Evolutionary conservation across 768 basidiomycete genomes (phyloP), one percentile per base, ranked within the genome.

Genomic region (Termitomyces sp.): DNA sequence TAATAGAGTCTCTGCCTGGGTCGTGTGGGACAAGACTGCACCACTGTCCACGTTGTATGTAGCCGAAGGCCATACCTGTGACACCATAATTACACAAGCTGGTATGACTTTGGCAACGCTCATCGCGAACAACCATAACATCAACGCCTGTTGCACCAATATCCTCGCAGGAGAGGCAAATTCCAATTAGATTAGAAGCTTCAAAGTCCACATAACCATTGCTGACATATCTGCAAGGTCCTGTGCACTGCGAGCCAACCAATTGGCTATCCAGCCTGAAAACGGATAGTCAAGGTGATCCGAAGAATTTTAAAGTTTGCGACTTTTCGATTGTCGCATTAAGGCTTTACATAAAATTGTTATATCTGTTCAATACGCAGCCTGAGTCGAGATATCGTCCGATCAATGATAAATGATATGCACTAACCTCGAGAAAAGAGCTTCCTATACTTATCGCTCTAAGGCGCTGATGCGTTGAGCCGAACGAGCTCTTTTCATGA

Each of bases 71-170:
- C 80, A 89, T 66, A 77, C 71, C 36, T 90, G 89, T 71, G 62
- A 54, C 1, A 56, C 50, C 26, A 79, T 89, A 56, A 70, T 78
- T 3, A 51, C 59, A 0, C 67, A 58, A 23, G 76, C 78, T 58
- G 74, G 72, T 30, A 80, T 86, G 59, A 65, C 77, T 50, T 61
- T 75, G 62, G 74, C 63, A 41, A 79, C 79, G 20, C 73, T 91
- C 26, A 67, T 76, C 60, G 66, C 74, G 33, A 88, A 89, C 75
- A 90, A 89, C 74, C 87, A 83, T 4, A 85, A 89, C 66, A 69
- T 89, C 57, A 72, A 84, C 69, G 57, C 62, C 9, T 64, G 36
- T 8, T 86, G 85, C 72, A 69, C 68, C 35, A 86, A 86, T 72
- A 77, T 88, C 56, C 83, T 83, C 70, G 69, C 79, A 57, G 79